Conservation (phyloP, 2,329 filamentous ascomycete species). For the Fusarium sp. region DNA sequence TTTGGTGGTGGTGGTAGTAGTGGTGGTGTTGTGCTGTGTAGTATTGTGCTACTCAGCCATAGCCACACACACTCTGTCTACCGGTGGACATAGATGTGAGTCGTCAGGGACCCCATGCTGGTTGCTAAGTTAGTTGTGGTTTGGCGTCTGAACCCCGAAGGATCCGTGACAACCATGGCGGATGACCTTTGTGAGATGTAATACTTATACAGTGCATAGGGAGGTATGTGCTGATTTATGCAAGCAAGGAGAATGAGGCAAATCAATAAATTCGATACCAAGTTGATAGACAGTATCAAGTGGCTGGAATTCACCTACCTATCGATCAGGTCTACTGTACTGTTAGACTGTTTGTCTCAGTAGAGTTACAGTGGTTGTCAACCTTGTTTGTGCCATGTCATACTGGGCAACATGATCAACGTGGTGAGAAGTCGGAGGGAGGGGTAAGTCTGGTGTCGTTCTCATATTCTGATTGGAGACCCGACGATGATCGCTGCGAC, state of each 20-base stretch:
- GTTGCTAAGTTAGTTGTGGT: conserved; percentile 15
- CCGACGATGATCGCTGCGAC: conserved; percentile 28
- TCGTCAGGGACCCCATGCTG: conserved; percentile 24
- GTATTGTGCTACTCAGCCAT: conserved; percentile 30
- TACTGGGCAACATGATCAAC: conserved; percentile 35
- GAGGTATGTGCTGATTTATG: not conserved
- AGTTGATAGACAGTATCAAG: not conserved
- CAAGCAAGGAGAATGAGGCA: not conserved
- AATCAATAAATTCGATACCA: not conserved
- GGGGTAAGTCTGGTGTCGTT: conserved; percentile 6
- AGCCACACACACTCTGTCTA: conserved; percentile 17
- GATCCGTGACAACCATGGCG: conserved; percentile 41
- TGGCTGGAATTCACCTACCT: not conserved
- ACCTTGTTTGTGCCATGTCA: conserved; percentile 14
- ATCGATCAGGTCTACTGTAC: not conserved
- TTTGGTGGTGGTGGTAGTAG: not conserved
- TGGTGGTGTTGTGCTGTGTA: not conserved
- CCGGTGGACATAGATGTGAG: conserved; percentile 23
- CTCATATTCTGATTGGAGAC: conserved; percentile 12
- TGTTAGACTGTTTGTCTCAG: not conserved
- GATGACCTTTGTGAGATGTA: conserved; percentile 26
- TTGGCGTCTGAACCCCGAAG: conserved; percentile 36
- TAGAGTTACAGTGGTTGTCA: not conserved
- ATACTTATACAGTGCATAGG: not conserved
- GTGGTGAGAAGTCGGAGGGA: conserved; percentile 16